Evolutionary conservation across 768 basidiomycete genomes (phyloP).

Genomic region (Hemileccinum impolitum): DNA sequence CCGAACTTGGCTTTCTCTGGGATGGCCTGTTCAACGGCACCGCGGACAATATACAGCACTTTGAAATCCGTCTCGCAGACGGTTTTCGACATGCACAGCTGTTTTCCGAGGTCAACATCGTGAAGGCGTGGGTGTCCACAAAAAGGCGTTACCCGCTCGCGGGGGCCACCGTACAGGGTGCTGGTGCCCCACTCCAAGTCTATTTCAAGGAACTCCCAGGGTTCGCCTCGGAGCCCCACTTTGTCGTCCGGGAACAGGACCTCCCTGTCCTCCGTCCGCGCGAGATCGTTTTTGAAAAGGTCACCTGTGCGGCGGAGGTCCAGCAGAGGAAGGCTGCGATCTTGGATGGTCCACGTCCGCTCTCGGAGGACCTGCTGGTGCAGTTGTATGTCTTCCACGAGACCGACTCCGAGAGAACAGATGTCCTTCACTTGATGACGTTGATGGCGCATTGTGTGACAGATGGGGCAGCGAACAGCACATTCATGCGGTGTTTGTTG

Average conservation of each 20-base stretch:
- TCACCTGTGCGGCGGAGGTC: conserved; percentile 36
- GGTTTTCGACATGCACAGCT: conserved; percentile 20
- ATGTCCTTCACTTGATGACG: conserved; percentile 39
- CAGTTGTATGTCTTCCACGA: conserved; percentile 39
- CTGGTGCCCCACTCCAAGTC: background rate
- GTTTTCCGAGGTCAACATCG: conserved; percentile 35
- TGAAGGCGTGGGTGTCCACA: conserved; percentile 42
- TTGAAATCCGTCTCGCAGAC: conserved; percentile 25
- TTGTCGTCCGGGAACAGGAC: conserved; percentile 38
- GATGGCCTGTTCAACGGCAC: conserved; percentile 42
- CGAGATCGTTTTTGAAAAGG: conserved; percentile 36
- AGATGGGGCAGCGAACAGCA: conserved; percentile 44
- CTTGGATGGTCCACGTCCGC: conserved; percentile 32
- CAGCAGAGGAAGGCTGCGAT: conserved; percentile 26
- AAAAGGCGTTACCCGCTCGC: conserved; percentile 52
- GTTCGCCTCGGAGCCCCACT: conserved; percentile 22
- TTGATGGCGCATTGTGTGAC: conserved; percentile 46
- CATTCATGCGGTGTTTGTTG: conserved; percentile 41
- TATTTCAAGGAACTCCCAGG: background rate
- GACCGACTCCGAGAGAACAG: conserved; percentile 28
- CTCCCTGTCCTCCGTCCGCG: conserved; percentile 26
- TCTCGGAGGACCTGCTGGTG: conserved; percentile 41
- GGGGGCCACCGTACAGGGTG: conserved; percentile 38
- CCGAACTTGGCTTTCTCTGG: conserved; percentile 42
- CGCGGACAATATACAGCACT: conserved; percentile 39